Conservation (phyloP, 306 rosid species). For the Elaeagnus macrophylla region DNA sequence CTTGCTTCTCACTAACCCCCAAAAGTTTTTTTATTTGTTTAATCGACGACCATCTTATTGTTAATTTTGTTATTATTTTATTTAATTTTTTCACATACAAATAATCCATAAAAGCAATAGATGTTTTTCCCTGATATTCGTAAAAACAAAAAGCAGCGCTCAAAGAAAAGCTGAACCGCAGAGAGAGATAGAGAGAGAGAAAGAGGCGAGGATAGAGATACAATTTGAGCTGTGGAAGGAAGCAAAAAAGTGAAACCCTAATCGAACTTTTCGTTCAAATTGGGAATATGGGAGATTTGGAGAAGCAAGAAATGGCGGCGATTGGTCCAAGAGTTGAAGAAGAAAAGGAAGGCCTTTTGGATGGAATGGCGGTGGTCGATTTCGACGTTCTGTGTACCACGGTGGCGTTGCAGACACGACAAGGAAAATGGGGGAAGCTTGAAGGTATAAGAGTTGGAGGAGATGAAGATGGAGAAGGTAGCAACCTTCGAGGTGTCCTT, state of each 20-base stretch:
- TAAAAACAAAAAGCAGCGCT: background rate
- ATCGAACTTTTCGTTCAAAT: conserved; percentile 1
- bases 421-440: conserved; percentile 57
- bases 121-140: too few species aligned
- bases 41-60: too few species aligned
- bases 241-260: conserved; percentile 13
- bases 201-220: background rate
- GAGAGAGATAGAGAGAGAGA: background rate
- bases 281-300: conserved; percentile 67
- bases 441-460: conserved; percentile 17
- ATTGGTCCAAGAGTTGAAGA: conserved; percentile 19
- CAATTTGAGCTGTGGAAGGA: background rate
- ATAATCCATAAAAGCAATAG: too few species aligned
- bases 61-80: too few species aligned
- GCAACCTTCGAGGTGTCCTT: conserved; percentile 59
- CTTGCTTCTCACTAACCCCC: too few species aligned
- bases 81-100: too few species aligned
- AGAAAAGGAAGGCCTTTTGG: conserved; percentile 44
- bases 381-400: conserved; percentile 74
- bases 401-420: conserved; percentile 59
- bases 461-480: conserved; percentile 20
- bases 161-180: background rate
- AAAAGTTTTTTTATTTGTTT: too few species aligned
- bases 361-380: conserved; percentile 56
- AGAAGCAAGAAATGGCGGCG: conserved; percentile 40